Evolutionary conservation across 495 filamentous ascomycete genomes (phyloP).

Genomic region (Penicillium manginii): DNA sequence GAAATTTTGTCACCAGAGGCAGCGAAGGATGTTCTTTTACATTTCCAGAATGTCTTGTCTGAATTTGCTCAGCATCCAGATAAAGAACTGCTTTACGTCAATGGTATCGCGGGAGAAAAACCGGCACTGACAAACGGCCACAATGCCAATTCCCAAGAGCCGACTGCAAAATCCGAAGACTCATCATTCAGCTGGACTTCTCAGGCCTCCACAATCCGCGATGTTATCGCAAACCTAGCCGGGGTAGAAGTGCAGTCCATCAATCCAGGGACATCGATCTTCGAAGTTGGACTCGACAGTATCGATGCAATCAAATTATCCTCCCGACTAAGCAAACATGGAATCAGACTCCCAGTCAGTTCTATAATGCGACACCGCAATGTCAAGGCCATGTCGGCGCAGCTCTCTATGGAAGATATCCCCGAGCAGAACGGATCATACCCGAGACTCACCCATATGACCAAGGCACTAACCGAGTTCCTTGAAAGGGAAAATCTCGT

Average conservation of each 20-base stretch:
- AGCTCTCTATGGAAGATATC: conserved; percentile 14
- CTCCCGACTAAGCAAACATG: conserved; percentile 60
- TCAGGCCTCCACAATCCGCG: conserved; percentile 51
- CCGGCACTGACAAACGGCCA: conserved; percentile 7
- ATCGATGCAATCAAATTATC: conserved; percentile 83
- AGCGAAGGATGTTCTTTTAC: conserved; percentile 26
- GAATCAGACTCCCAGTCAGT: conserved; percentile 65
- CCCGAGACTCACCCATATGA: conserved; percentile 32
- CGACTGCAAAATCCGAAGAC: not conserved
- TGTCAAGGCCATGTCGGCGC: conserved; percentile 55
- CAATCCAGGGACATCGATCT: conserved; percentile 64
- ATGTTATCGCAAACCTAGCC: conserved; percentile 64
- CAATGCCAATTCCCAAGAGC: not conserved
- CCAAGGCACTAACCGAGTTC: conserved; percentile 34
- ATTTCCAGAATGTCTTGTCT: conserved; percentile 29
- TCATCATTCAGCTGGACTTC: conserved; percentile 57
- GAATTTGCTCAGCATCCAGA: conserved; percentile 28
- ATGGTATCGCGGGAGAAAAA: conserved; percentile 9
- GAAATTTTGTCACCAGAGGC: conserved; percentile 21
- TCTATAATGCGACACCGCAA: conserved; percentile 70
- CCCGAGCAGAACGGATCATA: conserved; percentile 11
- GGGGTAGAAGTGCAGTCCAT: conserved; percentile 54
- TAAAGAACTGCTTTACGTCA: conserved; percentile 19
- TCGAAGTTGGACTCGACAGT: conserved; percentile 85
- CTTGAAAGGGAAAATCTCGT: conserved; percentile 34